A percentile compares a stretch with the other conserved stretches of the same genome.
Evolutionary conservation across 1,139 yeast species (phyloP).

Genomic region (Zygosaccharomyces sapae): DNA sequence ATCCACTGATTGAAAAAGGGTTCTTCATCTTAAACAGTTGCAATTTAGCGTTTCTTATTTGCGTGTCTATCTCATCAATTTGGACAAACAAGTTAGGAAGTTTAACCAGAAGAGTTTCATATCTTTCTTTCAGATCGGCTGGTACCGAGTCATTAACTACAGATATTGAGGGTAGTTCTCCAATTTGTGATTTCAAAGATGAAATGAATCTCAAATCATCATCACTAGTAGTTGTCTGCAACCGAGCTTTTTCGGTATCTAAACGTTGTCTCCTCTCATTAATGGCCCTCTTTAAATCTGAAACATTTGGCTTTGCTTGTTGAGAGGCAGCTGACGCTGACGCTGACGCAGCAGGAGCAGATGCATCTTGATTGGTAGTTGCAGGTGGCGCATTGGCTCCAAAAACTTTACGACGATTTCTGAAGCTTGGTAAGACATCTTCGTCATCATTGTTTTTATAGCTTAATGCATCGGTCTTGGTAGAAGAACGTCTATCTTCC

Average conservation of each 20-base stretch:
- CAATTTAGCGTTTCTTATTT: slow-evolving; percentile 63
- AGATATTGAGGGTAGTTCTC: slow-evolving; percentile 31
- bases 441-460: slow-evolving; percentile 44
- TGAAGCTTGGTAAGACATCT: slow-evolving; percentile 36
- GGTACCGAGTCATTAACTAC: slow-evolving; percentile 35
- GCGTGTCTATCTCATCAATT: slow-evolving; percentile 59
- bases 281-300: slow-evolving; percentile 52
- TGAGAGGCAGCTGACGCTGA: not conserved
- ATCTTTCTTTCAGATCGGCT: slow-evolving; percentile 27
- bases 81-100: slow-evolving; percentile 65
- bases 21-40: slow-evolving; percentile 61
- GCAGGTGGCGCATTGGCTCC: slow-evolving; percentile 13
- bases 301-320: slow-evolving; percentile 33
- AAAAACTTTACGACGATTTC: slow-evolving; percentile 34
- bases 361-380: slow-evolving; percentile 5
- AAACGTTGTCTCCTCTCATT: slow-evolving; percentile 59
- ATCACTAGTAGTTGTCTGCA: slow-evolving; percentile 25
- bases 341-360: not conserved
- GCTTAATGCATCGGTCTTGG: slow-evolving; percentile 32
- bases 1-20: slow-evolving; percentile 67
- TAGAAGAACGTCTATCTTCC: slow-evolving; percentile 16
- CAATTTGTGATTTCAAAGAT: slow-evolving; percentile 57
- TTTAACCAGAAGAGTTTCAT: slow-evolving; percentile 53
- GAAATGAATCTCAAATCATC: slow-evolving; percentile 51
- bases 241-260: slow-evolving; percentile 48